Percentiles rank a stretch among this genome's conserved stretches.
phyloP scores from a whole-genome alignment of 345 rosid genomes.

The Acer campestre region DNA sequence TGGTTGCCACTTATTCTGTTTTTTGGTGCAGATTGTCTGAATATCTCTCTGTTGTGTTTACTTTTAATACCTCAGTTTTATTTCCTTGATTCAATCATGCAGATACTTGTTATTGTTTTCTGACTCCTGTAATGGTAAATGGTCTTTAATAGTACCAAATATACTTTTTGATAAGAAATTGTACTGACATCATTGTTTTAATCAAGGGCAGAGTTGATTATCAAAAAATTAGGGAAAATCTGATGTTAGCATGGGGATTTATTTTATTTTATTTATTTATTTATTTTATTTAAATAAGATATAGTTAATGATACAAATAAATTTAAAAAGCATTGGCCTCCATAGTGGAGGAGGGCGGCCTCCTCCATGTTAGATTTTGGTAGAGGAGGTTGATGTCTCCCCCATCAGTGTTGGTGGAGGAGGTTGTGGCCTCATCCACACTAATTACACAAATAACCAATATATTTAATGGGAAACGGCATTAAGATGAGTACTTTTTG shows the following conservation, averaged over 20 bases:
- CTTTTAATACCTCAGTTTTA: neutral
- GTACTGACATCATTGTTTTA: neutral
- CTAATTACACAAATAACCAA: no score
- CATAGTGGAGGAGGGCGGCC: neutral
- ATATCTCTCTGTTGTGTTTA: neutral
- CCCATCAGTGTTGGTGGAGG: no score
- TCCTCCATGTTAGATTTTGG: no score
- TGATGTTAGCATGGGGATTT: constrained; percentile 7
- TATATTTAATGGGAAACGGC: no score
- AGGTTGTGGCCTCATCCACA: no score
- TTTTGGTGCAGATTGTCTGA: neutral
- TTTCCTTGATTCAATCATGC: constrained; percentile 6
- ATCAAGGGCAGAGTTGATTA: neutral
- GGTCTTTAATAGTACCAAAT: neutral
- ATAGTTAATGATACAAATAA: neutral
- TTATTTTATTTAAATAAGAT: no score
- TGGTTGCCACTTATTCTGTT: neutral
- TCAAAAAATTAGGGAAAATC: neutral
- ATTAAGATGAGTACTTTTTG: no score
- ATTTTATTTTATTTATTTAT: neutral
- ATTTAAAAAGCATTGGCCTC: neutral
- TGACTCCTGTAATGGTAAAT: neutral
- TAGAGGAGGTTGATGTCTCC: no score
- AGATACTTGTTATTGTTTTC: neutral
- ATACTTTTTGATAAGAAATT: neutral